A percentile compares a stretch with the other conserved stretches of the same genome.
phyloP scores from a whole-genome alignment of 2,329 filamentous ascomycete species.

The Colletotrichum neosansevieriae region DNA sequence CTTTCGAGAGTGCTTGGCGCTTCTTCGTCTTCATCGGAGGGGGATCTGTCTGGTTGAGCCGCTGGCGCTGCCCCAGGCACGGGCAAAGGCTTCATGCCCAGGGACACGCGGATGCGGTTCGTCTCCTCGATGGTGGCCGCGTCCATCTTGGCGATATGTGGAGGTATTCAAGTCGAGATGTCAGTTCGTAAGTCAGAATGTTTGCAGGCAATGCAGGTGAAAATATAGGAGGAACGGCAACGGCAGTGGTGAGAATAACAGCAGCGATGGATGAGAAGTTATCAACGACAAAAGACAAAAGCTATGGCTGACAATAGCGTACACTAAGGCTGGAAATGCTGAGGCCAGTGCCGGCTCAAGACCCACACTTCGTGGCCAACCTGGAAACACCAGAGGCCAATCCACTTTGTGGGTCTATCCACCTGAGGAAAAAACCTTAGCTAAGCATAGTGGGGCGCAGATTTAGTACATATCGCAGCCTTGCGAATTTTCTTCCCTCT shows the following conservation, averaged over 20 bases:
- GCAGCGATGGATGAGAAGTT: not conserved
- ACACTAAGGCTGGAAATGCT: constrained; percentile 17
- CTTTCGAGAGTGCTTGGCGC: constrained; percentile 86
- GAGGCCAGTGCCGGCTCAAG: constrained; percentile 1
- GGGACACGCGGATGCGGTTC: constrained; percentile 88
- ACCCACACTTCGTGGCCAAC: constrained; percentile 38
- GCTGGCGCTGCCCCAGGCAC: constrained; percentile 74
- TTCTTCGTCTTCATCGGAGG: constrained; percentile 72
- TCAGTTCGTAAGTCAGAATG: not conserved
- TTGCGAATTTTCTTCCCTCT: constrained; percentile 44
- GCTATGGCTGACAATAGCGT: not conserved
- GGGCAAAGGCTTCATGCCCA: constrained; percentile 91
- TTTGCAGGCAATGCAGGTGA: too few species aligned
- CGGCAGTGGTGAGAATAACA: too few species aligned
- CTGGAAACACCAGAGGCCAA: constrained; percentile 27
- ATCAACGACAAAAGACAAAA: not conserved
- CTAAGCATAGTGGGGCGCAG: constrained; percentile 32
- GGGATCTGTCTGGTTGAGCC: constrained; percentile 51
- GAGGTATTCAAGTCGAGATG: not conserved
- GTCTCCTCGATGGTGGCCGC: constrained; percentile 89
- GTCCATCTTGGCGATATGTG: constrained; percentile 60
- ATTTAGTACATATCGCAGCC: constrained; percentile 39
- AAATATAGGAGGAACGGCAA: too few species aligned
- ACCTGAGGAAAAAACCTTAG: constrained; percentile 9
- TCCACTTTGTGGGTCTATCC: not conserved